A percentile compares a stretch with the other conserved stretches of the same genome.
phyloP scores from a whole-genome alignment of 306 rosid genomes.

The Citrullus amarus region DNA sequence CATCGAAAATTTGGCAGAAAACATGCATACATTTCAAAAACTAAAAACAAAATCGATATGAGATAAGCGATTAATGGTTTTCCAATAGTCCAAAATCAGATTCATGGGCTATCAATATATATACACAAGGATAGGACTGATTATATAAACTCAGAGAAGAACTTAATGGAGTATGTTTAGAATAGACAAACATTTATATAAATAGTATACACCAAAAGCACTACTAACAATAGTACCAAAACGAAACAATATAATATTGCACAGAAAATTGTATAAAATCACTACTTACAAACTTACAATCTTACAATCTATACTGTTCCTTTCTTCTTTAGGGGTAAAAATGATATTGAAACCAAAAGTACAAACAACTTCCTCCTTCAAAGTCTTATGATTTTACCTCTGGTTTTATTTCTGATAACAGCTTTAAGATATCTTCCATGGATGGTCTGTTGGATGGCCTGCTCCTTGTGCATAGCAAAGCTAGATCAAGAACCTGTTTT shows the following conservation, averaged over 20 bases:
- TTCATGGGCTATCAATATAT: no score
- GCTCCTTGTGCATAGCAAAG: constrained; percentile 60
- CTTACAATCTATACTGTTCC: constrained; percentile 7
- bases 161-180: background rate
- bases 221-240: background rate
- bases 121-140: no score
- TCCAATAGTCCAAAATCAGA: no score
- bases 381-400: constrained; percentile 16
- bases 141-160: no score
- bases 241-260: constrained; percentile 20
- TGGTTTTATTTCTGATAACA: constrained; percentile 41
- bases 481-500: constrained; percentile 49
- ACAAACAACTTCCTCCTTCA: constrained; percentile 17
- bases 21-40: no score
- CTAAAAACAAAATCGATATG: no score
- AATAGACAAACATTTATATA: background rate
- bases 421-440: constrained; percentile 59
- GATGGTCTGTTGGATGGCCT: constrained; percentile 53
- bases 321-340: constrained; percentile 1
- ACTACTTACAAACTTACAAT: constrained; percentile 23
- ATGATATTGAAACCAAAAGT: constrained; percentile 10
- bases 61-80: no score
- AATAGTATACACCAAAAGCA: constrained; percentile 1
- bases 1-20: no score
- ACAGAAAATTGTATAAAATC: constrained; percentile 17